Conservation (phyloP, 441 rosid genomes). For the Eugenia klotzschiana region DNA sequence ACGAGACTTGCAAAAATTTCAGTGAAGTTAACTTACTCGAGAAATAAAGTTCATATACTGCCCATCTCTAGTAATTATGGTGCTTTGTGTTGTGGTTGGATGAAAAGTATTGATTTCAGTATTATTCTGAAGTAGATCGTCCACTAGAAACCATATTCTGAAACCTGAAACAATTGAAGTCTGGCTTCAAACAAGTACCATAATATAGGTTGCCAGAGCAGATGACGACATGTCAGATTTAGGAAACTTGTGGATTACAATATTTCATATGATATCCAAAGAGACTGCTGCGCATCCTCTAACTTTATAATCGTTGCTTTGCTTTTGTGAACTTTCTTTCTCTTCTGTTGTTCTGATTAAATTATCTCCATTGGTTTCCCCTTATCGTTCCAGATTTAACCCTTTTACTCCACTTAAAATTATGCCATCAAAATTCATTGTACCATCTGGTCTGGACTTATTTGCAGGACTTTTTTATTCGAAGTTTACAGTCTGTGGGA, state of each 20-base stretch:
- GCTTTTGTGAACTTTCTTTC: not conserved
- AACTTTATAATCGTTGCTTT: not conserved
- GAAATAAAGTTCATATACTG: not conserved
- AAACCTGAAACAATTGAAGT: not conserved
- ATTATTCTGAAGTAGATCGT: not conserved
- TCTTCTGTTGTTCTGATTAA: not conserved
- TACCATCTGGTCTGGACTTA: not conserved
- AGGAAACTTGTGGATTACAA: not conserved
- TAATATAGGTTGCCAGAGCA: not conserved
- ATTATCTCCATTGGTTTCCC: not conserved
- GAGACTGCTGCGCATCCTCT: not conserved
- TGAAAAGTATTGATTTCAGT: not conserved
- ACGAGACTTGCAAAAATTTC: not conserved
- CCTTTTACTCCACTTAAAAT: not conserved
- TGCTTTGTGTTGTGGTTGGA: not conserved
- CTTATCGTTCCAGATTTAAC: not conserved
- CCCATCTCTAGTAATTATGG: not conserved
- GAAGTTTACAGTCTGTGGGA: slow-evolving; percentile 73
- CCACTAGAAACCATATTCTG: not conserved
- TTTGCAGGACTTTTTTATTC: slow-evolving; percentile 88
- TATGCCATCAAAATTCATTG: not conserved
- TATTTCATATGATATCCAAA: not conserved
- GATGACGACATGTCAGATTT: not conserved
- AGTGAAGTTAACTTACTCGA: not conserved
- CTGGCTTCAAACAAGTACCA: not conserved